phyloP scores from a whole-genome alignment of 345 rosid species.

The Geranium brycei region DNA sequence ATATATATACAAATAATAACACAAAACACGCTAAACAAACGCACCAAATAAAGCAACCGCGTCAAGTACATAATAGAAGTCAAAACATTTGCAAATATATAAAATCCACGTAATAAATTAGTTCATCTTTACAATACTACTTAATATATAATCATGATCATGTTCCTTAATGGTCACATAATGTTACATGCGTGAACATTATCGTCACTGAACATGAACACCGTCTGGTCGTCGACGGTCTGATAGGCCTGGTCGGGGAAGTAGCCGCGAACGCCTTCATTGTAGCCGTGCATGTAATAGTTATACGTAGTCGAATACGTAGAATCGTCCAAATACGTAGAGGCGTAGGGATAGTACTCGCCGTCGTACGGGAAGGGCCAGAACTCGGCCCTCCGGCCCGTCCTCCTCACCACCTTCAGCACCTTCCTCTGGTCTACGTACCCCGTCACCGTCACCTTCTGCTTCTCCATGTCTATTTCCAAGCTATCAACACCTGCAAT shows the following conservation, averaged over 20 bases:
- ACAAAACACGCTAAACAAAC: too few species aligned
- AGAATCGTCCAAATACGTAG: slow-evolving; percentile 38
- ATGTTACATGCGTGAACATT: slow-evolving; percentile 58
- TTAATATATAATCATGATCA: too few species aligned
- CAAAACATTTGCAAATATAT: too few species aligned
- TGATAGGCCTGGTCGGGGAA: slow-evolving; percentile 43
- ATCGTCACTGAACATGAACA: slow-evolving; percentile 75
- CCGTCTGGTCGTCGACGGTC: slow-evolving; percentile 43
- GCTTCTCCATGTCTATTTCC: slow-evolving; percentile 59
- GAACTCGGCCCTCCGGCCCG: slow-evolving; percentile 62
- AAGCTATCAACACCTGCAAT: slow-evolving; percentile 58
- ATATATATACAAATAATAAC: too few species aligned
- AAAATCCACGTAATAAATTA: too few species aligned
- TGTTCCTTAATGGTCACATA: slow-evolving; percentile 18
- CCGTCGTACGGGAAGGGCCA: slow-evolving; percentile 76
- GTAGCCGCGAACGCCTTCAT: slow-evolving; percentile 44
- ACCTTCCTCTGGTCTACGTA: slow-evolving; percentile 52
- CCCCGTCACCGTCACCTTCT: slow-evolving; percentile 75
- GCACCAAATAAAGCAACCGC: too few species aligned
- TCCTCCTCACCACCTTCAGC: slow-evolving; percentile 54
- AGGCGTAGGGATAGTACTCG: slow-evolving; percentile 55
- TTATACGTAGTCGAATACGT: slow-evolving; percentile 37
- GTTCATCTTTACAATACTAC: too few species aligned
- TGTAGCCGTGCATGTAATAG: slow-evolving; percentile 41
- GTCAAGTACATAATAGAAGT: too few species aligned